Conservation (phyloP, 2,329 filamentous ascomycete species). For the Sporothrix brasiliensis region DNA sequence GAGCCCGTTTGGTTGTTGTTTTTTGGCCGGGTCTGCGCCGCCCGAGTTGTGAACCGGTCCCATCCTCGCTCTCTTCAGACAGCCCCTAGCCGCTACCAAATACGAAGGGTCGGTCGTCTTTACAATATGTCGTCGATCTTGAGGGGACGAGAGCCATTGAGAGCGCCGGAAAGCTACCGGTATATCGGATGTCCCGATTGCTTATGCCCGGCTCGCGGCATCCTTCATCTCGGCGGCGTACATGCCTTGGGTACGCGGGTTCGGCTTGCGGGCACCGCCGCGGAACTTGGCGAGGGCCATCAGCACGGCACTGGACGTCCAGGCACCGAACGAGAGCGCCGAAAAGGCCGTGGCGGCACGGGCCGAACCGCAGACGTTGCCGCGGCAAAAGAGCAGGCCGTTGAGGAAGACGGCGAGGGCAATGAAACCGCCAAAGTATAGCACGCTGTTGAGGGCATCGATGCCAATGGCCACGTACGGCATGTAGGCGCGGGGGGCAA, state of each 20-base stretch:
- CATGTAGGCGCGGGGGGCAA: conserved; percentile 51
- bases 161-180: not conserved
- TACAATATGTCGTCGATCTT: not conserved
- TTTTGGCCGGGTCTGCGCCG: too few species aligned
- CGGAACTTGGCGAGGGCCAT: conserved; percentile 54
- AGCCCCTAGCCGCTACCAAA: not conserved
- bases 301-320: conserved; percentile 54
- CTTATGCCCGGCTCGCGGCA: conserved; percentile 33
- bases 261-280: conserved; percentile 43
- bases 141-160: not conserved
- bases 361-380: conserved; percentile 59
- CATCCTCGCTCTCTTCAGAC: not conserved
- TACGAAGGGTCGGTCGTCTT: not conserved
- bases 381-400: conserved; percentile 59
- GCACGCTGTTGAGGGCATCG: conserved; percentile 56
- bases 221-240: conserved; percentile 46
- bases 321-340: conserved; percentile 57
- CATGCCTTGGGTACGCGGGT: conserved; percentile 40
- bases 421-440: conserved; percentile 64
- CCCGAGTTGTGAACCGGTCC: not conserved
- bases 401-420: conserved; percentile 61
- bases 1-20: conserved; percentile 6
- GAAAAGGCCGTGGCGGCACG: conserved; percentile 59
- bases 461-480: conserved; percentile 54
- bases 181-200: not conserved